Conservation (phyloP, 1,284 basidiomycete genomes). For the Ganoderma sinense region DNA sequence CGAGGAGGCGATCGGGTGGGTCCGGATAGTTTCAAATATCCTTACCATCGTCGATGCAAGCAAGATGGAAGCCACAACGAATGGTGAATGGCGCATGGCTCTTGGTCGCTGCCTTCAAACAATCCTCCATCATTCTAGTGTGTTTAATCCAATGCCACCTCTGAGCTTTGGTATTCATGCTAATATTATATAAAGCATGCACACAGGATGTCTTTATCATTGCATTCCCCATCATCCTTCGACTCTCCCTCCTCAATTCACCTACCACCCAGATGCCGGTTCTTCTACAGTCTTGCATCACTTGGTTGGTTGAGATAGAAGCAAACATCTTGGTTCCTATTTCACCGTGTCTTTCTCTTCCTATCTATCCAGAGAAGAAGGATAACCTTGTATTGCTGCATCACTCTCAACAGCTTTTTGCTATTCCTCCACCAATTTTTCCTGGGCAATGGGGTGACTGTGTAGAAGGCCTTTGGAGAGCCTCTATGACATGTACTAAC, state of each 20-base stretch:
- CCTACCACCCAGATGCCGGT: conserved; percentile 36
- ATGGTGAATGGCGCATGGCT: conserved; percentile 62
- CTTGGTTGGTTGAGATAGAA: conserved; percentile 49
- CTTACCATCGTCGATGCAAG: conserved; percentile 52
- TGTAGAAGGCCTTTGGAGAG: conserved; percentile 67
- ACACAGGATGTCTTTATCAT: conserved; percentile 38
- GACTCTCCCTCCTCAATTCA: conserved; percentile 47
- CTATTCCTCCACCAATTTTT: conserved; percentile 34
- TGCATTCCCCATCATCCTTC: conserved; percentile 47
- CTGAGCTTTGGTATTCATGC: neutral
- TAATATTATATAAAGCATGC: conserved; percentile 32
- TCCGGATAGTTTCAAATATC: conserved; percentile 76
- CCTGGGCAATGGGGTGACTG: conserved; percentile 57
- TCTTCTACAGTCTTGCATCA: conserved; percentile 46
- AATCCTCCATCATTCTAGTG: conserved; percentile 46
- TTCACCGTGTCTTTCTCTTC: conserved; percentile 8
- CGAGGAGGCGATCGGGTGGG: conserved; percentile 67
- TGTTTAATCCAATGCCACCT: conserved; percentile 15
- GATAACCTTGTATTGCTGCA: conserved; percentile 38
- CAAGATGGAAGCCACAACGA: conserved; percentile 59
- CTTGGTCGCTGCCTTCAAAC: conserved; percentile 59
- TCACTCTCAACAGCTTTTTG: conserved; percentile 49
- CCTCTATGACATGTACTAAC: conserved; percentile 51
- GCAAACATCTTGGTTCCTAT: conserved; percentile 30
- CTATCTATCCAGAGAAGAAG: neutral